phyloP scores from a whole-genome alignment of 2,329 filamentous ascomycete species.

The Alternaria arborescens region DNA sequence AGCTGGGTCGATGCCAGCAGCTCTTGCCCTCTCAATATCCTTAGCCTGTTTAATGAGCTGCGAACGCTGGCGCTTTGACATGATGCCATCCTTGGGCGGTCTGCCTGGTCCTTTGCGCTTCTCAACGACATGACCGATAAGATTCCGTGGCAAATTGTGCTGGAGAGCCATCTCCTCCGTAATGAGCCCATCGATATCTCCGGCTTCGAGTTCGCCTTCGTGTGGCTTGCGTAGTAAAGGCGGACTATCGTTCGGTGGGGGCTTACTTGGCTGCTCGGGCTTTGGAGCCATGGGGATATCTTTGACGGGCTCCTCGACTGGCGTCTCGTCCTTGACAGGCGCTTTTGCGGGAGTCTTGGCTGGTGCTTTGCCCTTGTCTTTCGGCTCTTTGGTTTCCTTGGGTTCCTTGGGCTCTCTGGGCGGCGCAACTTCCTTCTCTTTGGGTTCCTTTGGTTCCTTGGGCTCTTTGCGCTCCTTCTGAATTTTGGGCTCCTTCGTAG shows the following conservation, averaged over 20 bases:
- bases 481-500: slow-evolving; percentile 22
- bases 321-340: slow-evolving; percentile 38
- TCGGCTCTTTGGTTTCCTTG: slow-evolving; percentile 33
- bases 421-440: slow-evolving; percentile 27
- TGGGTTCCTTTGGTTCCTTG: slow-evolving; percentile 25
- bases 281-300: slow-evolving; percentile 40
- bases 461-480: slow-evolving; percentile 20
- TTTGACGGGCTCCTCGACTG: slow-evolving; percentile 34
- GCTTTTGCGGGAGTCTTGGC: slow-evolving; percentile 36
- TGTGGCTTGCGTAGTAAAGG: slow-evolving; percentile 38
- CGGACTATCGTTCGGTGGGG: slow-evolving; percentile 40
- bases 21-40: slow-evolving; percentile 55
- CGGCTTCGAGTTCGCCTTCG: slow-evolving; percentile 42
- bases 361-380: slow-evolving; percentile 35
- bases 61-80: slow-evolving; percentile 79
- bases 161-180: slow-evolving; percentile 52
- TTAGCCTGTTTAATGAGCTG: slow-evolving; percentile 68
- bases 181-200: slow-evolving; percentile 45
- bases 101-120: slow-evolving; percentile 80
- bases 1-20: slow-evolving; percentile 49
- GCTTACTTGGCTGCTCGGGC: slow-evolving; percentile 32
- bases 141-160: slow-evolving; percentile 49
- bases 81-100: slow-evolving; percentile 82
- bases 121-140: slow-evolving; percentile 57
- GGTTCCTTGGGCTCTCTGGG: slow-evolving; percentile 26